Evolutionary conservation across 2,329 filamentous ascomycete species (phyloP).

Genomic region (Aureobasidium sp.): DNA sequence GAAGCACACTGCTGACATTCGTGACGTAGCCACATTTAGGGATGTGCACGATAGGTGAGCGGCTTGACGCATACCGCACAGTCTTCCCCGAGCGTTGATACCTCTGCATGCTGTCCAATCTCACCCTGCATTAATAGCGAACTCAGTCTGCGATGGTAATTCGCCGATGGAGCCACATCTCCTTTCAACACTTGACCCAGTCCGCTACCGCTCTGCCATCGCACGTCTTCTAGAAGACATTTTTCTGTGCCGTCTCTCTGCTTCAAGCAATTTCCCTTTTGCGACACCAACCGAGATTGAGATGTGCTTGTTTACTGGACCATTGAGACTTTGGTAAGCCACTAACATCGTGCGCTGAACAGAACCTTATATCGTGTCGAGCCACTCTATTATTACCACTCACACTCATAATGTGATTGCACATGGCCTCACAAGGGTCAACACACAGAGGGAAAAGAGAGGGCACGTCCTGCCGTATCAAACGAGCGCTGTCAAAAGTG

Average conservation of each 20-base stretch:
- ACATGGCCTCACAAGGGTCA: background rate
- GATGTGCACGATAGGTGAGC: background rate
- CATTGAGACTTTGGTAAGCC: constrained; percentile 4
- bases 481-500: constrained; percentile 9
- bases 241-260: constrained; percentile 3
- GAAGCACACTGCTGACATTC: background rate
- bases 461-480: constrained; percentile 13
- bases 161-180: constrained; percentile 7
- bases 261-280: constrained; percentile 8
- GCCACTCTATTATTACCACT: background rate
- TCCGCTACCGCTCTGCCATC: background rate
- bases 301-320: constrained; percentile 7
- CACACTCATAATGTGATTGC: background rate
- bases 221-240: constrained; percentile 2
- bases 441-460: background rate
- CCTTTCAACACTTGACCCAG: background rate
- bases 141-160: constrained; percentile 2
- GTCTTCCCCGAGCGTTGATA: background rate
- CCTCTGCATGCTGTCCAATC: constrained; percentile 1
- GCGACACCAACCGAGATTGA: constrained; percentile 11
- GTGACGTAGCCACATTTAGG: constrained; percentile 1
- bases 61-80: background rate
- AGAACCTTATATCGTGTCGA: background rate
- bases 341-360: constrained; percentile 8
- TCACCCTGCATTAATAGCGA: constrained; percentile 6